Evolutionary conservation across 176 grass and related monocot genomes (phyloP).

Genomic region (Oryza meridionalis): DNA sequence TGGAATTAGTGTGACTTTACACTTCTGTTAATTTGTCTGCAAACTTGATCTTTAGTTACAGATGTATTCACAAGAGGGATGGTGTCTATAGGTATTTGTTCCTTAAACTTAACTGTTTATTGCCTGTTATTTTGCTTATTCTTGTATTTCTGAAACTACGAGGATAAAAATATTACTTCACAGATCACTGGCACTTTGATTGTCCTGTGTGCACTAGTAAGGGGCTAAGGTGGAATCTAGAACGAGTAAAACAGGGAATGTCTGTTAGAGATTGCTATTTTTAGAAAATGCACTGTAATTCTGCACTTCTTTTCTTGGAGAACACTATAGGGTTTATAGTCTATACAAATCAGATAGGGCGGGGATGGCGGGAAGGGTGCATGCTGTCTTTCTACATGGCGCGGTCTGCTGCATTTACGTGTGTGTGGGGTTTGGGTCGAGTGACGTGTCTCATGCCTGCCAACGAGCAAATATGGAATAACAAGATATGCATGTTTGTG

Average conservation of each 20-base stretch:
- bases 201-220: conserved; percentile 4
- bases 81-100: neutral
- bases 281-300: neutral
- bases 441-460: neutral
- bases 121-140: neutral
- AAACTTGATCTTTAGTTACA: conserved; percentile 1
- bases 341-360: neutral
- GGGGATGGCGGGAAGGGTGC: neutral
- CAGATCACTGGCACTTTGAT: neutral
- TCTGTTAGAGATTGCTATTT: conserved; percentile 13
- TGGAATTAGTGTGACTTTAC: neutral
- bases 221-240: neutral
- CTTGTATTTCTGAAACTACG: neutral
- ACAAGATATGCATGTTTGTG: neutral
- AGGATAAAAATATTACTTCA: conserved; percentile 21
- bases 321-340: neutral
- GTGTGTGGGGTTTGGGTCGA: neutral
- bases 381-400: neutral
- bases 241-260: neutral
- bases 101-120: neutral
- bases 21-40: neutral
- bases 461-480: neutral
- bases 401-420: conserved; percentile 5
- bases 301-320: conserved; percentile 1
- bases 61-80: neutral